Evolutionary conservation across 139 green algal genomes (phyloP).

Genomic region (Ettlia oleoabundans): DNA sequence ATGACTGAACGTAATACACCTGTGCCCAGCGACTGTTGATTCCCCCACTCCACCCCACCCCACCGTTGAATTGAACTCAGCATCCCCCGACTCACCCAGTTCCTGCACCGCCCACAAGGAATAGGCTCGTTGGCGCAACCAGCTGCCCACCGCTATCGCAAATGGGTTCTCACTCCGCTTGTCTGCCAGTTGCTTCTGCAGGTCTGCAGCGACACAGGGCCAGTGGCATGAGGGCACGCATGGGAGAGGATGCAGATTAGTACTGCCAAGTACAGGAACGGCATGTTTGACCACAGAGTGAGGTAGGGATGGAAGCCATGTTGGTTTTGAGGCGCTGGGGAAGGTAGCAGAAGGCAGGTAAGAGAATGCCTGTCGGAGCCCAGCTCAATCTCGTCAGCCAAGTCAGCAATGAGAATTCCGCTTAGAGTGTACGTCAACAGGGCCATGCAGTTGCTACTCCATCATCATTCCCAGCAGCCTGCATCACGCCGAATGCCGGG

Average conservation of each 20-base stretch:
- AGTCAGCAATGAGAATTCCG: not conserved
- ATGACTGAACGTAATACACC: not conserved
- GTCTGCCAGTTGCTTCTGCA: constrained; percentile 6
- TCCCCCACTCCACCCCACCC: not conserved
- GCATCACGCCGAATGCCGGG: too few relatives aligned
- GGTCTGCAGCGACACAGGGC: constrained; percentile 3
- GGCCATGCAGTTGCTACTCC: too few relatives aligned
- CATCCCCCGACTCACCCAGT: constrained; percentile 26
- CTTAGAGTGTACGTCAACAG: too few relatives aligned
- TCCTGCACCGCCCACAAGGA: constrained; percentile 60
- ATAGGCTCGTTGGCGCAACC: constrained; percentile 61
- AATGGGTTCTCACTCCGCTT: constrained; percentile 1
- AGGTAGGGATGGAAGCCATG: too few relatives aligned
- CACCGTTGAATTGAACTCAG: not conserved
- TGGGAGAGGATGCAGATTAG: too few relatives aligned
- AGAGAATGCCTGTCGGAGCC: too few relatives aligned
- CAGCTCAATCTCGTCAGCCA: too few relatives aligned
- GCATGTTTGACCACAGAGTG: too few relatives aligned
- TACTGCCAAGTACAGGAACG: too few relatives aligned
- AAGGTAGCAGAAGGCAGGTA: too few relatives aligned
- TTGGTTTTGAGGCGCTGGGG: too few relatives aligned
- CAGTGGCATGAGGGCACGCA: not conserved
- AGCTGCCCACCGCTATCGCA: constrained; percentile 30
- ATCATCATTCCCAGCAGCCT: too few relatives aligned
- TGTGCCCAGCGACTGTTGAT: not conserved